Conservation (phyloP, 2,329 filamentous ascomycete species). For the Dryadomyces quercivorus region DNA sequence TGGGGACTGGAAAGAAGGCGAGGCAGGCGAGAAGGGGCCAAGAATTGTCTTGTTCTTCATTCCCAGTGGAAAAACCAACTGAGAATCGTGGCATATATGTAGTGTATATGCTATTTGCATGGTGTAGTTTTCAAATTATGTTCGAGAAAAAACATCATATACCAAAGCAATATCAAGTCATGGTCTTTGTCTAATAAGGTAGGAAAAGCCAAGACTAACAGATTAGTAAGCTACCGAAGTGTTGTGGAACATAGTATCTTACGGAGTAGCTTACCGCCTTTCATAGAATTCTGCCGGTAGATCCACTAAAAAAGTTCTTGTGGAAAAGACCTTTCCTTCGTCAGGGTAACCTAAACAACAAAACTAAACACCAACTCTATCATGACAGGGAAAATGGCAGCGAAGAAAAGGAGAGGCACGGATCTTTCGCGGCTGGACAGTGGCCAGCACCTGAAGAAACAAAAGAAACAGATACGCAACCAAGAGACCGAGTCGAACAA, state of each 20-base stretch:
- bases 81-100: constrained; percentile 7
- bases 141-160: neutral
- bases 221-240: no score
- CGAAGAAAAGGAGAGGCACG: constrained; percentile 6
- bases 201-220: no score
- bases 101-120: neutral
- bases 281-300: constrained; percentile 1
- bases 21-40: constrained; percentile 34
- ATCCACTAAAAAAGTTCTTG: constrained; percentile 2
- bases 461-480: constrained; percentile 32
- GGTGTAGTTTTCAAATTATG: neutral
- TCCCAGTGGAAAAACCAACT: constrained; percentile 42
- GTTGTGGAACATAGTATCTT: no score
- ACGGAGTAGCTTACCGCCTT: neutral
- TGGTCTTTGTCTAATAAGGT: no score
- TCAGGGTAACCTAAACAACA: neutral
- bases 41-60: constrained; percentile 43
- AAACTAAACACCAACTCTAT: neutral
- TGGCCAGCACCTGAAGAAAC: neutral
- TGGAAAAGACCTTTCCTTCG: no score
- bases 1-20: constrained; percentile 34
- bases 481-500: constrained; percentile 29
- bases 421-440: neutral
- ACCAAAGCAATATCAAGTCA: no score
- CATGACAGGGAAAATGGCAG: neutral